Percentiles rank a stretch among this genome's conserved stretches.
phyloP scores from a whole-genome alignment of 441 rosid species.

The Brassica balearica region DNA sequence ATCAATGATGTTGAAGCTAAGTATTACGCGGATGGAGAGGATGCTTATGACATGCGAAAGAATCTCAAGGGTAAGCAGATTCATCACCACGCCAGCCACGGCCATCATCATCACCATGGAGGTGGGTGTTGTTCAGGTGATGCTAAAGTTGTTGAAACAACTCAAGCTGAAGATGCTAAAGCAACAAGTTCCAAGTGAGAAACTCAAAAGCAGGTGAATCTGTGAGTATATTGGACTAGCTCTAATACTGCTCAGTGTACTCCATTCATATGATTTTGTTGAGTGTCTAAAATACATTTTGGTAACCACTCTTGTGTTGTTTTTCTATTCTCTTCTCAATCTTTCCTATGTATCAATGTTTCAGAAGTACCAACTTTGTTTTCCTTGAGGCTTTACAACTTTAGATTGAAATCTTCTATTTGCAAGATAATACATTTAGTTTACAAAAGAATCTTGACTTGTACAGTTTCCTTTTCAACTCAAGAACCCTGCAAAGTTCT shows the following conservation, averaged over 20 bases:
- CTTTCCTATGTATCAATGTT: conserved; percentile 34
- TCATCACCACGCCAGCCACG: conserved; percentile 64
- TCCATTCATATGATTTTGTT: conserved; percentile 29
- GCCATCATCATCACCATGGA: conserved; percentile 77
- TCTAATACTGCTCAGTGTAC: conserved; percentile 22
- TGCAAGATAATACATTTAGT: conserved; percentile 37
- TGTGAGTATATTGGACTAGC: conserved; percentile 21
- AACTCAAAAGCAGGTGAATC: conserved; percentile 35
- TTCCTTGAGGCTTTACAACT: conserved; percentile 2
- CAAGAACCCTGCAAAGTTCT: conserved; percentile 23
- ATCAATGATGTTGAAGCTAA: conserved; percentile 94
- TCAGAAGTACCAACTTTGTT: not conserved
- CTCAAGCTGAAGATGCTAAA: conserved; percentile 58
- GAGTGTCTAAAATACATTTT: conserved; percentile 31
- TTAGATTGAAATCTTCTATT: conserved; percentile 26
- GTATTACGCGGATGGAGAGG: conserved; percentile 98
- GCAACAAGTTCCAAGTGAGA: conserved; percentile 59
- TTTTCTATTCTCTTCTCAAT: conserved; percentile 6
- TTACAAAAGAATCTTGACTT: conserved; percentile 36
- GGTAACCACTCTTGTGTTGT: conserved; percentile 5
- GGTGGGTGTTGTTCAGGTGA: conserved; percentile 89
- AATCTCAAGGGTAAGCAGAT: conserved; percentile 83
- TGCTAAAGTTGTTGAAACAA: conserved; percentile 53
- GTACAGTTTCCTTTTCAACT: conserved; percentile 12
- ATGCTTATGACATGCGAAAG: conserved; percentile 97